Conservation (phyloP, 495 filamentous ascomycete species). For the Penicillium malachiteum region DNA sequence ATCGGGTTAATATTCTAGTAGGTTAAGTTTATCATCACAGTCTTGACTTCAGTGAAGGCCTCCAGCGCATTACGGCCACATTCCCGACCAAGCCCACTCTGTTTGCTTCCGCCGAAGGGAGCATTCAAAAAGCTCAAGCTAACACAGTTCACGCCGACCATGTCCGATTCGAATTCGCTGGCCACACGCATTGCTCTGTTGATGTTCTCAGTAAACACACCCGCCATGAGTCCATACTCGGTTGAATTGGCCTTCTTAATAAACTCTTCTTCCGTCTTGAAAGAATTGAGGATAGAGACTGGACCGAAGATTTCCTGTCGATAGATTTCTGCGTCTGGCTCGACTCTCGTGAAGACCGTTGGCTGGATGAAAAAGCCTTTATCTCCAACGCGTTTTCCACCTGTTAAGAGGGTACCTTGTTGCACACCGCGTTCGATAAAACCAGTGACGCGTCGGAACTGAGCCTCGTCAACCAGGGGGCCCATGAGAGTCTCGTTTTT, state of each 20-base stretch:
- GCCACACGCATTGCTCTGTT: conserved; percentile 44
- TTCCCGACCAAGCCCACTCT: conserved; percentile 54
- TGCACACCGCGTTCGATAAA: conserved; percentile 79
- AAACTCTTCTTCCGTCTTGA: conserved; percentile 72
- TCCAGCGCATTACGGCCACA: conserved; percentile 86
- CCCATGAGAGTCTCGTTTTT: not conserved
- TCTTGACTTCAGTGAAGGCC: conserved; percentile 30
- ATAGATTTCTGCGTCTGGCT: conserved; percentile 81
- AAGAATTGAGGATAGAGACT: conserved; percentile 79
- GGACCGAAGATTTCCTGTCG: conserved; percentile 91
- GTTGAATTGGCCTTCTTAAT: conserved; percentile 69
- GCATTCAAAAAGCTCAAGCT: conserved; percentile 17
- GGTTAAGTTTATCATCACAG: conserved; percentile 2
- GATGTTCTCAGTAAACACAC: conserved; percentile 47
- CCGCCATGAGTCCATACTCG: conserved; percentile 52
- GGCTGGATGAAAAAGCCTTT: conserved; percentile 88
- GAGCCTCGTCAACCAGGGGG: conserved; percentile 77
- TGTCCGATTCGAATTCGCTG: conserved; percentile 41
- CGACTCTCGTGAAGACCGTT: conserved; percentile 81
- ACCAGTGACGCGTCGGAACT: conserved; percentile 83
- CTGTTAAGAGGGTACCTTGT: conserved; percentile 68
- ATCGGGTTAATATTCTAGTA: not conserved
- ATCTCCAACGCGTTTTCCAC: conserved; percentile 46
- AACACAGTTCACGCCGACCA: conserved; percentile 49
- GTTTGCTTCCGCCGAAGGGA: conserved; percentile 51